Base-by-base conservation (phyloP, 208 protist genomes). In the Perkinsela sp. region DNA sequence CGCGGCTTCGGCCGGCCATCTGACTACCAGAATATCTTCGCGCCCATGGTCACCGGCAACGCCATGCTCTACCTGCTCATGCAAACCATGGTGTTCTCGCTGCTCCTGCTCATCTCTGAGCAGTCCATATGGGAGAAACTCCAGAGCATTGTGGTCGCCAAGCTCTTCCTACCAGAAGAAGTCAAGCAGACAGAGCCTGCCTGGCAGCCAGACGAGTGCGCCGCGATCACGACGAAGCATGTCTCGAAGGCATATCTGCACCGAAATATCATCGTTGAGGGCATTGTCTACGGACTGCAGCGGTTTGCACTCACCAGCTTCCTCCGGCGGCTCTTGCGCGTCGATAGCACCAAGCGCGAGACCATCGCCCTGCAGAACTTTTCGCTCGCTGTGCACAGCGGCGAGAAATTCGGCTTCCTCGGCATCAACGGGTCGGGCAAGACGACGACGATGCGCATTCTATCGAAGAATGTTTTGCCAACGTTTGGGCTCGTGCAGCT, bases 381-480 rank as follows among this genome's bases (percentile, higher is more conserved):
- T 30, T 82, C 80, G 1, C 70, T 91, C 32, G 80, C 82, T 57
- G 83, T 91, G 70, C 73, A 76, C 13, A 74, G 75, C 67, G 83
- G 83, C 32, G 83, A 93, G 74, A 78, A 89, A 68, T 77, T 92
- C 72, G 77, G 75, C 22, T 74, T 94, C 68, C 76, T 93, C 31
- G 90, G 90, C n/a, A 78, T 85, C 22, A 95, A 95, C 74, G 86
- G 86, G 48, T 80, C 86, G 16, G 90, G 90, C 68, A 95, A 95
- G 77, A 83, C 88, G 1, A 94, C 89, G 28, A 79, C 81, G 30
- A 74, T 95, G 48, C 75, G 77, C 67, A 79, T 95, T 48, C 69
- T 95, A 0, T 79, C 83, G 16, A 83, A 88, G n/a, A 75, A 88
- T 32, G 74, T 84, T 68, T 67, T 75, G 0, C 78, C 82, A 1